phyloP scores from a whole-genome alignment of 176 grass and related monocot genomes.

The Oryza meyeriana region DNA sequence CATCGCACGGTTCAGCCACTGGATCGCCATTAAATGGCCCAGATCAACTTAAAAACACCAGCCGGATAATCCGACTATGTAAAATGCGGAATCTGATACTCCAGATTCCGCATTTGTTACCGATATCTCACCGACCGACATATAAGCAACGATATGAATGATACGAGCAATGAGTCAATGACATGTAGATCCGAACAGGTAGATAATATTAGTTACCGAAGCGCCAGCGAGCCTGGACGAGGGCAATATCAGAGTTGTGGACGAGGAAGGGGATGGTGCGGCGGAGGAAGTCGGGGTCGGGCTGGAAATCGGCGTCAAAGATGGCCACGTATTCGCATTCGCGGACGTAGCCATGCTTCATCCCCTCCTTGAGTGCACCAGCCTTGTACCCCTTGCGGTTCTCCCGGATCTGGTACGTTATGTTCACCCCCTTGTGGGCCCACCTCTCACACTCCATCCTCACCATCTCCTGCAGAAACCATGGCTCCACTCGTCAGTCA shows the following conservation, averaged over 20 bases:
- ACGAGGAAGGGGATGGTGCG: slow-evolving; percentile 79
- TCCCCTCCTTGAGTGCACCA: slow-evolving; percentile 74
- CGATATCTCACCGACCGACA: no score
- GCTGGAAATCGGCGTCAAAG: slow-evolving; percentile 97
- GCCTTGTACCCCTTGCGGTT: slow-evolving; percentile 87
- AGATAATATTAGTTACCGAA: slow-evolving; percentile 38
- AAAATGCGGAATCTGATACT: no score
- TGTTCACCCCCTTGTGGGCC: slow-evolving; percentile 81
- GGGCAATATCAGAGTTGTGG: slow-evolving; percentile 66
- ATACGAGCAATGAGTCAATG: no score
- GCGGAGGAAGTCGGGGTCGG: slow-evolving; percentile 69
- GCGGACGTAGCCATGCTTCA: slow-evolving; percentile 81
- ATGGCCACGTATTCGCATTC: slow-evolving; percentile 80
- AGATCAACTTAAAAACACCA: neutral
- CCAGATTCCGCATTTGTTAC: no score
- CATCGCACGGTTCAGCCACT: neutral
- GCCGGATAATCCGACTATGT: no score
- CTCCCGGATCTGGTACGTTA: slow-evolving; percentile 93
- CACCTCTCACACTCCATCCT: slow-evolving; percentile 81
- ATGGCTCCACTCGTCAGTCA: neutral
- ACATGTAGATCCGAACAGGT: neutral
- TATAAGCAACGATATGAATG: no score
- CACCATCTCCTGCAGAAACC: slow-evolving; percentile 51
- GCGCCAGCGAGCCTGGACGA: slow-evolving; percentile 81
- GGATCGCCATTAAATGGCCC: neutral